Base-by-base conservation (phyloP, 139 green algal genomes). In the Closterium sp. region DNA sequence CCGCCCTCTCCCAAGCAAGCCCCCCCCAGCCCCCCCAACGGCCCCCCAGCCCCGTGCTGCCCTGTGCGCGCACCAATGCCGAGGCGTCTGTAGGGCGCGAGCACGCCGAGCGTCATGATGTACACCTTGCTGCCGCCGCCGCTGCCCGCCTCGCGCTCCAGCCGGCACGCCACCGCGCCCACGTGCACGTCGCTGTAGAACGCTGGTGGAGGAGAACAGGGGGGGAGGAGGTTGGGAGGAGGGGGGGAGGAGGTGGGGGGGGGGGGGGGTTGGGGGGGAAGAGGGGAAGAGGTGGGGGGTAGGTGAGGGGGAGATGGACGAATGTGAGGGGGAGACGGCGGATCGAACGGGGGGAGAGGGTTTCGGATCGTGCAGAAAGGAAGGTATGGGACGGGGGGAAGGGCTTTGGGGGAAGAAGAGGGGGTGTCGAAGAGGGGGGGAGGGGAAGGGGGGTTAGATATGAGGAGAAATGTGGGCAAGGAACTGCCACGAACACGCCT, bases 101-200 rank as follows among this genome's bases (percentile, higher is more conserved):
- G 91, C 34, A 98, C 96, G 1, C 97, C 97, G 21, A 98, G 92
- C 2, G 96, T 98, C 85, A 98, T 97, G 84, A 98, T 98, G 94
- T 98, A 98, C 88, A 97, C 85, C 55, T 95, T 94, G 7, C 92
- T 87, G 32, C 88, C 90, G 3, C 93, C 92, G 33, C 91, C 87
- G 16, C 88, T 23, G 43, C 55, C 55, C 55, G 12, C 91, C 91
- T 91, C 55, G 55, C 55, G 93, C 91, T 97, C 96, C 28, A 97
- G 84, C 19, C 96, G 93, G 91, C 96, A 97, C 4, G 95, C 96
- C 19, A 97, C 96, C 32, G 94, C 96, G 28, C 96, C 96, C 9
- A 98, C 94, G 34, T 96, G 36, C 34, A 93, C 93, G 12, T 94
- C 93, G 12, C 91, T 92, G 84, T 96, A 93, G 81, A 95, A 95